Evolutionary conservation across 352 stramenopile genomes (phyloP), one percentile per base, ranked within the genome.

Genomic region (Phytophthora pinifolia): DNA sequence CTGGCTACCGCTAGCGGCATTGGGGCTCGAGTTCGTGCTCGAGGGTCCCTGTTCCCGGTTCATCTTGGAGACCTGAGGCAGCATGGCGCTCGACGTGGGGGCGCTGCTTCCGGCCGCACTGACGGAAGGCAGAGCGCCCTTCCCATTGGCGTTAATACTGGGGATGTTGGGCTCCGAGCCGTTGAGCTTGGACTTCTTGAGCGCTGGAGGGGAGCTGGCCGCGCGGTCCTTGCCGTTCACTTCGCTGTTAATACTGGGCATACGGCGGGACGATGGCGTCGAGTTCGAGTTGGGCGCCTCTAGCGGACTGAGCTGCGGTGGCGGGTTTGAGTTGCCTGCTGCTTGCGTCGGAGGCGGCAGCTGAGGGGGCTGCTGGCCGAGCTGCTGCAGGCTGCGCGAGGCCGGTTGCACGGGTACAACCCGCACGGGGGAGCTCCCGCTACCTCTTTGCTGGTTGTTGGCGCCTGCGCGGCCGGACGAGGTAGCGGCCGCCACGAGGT

Each of bases 151-250:
- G 27, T 67, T 74, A 2, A 90, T 46, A 29, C 77, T 89, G 7
- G 80, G 77, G 34, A 90, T 89, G 44, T 63, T 78, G 15, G 60
- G 51, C 14, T 86, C 73, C 0, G 58, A 59, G 9, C 73, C 74
- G 44, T 79, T 87, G 4, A 77, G 68, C 60, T 93, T 93, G 9
- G 76, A 71, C 59, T 93, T 93, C 68, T 93, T 93, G 17, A 82
- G 59, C 3, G 84, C 83, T 0, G 83, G 83, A 13, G 76, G 86
- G 17, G 77, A 83, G 25, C 59, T 67, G 4, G 65, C 67, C 0
- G 76, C 63, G 31, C 73, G 63, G 12, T 72, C 66, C 49, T 90
- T 90, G 41, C 77, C 77, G 32, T 86, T 91, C 36, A 67, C 63
- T 37, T 82, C 65, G 39, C 74, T 81, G 61, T 81, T 90, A 50